Evolutionary conservation across 768 basidiomycete genomes (phyloP).

Genomic region (Leccinum disarticulatum): DNA sequence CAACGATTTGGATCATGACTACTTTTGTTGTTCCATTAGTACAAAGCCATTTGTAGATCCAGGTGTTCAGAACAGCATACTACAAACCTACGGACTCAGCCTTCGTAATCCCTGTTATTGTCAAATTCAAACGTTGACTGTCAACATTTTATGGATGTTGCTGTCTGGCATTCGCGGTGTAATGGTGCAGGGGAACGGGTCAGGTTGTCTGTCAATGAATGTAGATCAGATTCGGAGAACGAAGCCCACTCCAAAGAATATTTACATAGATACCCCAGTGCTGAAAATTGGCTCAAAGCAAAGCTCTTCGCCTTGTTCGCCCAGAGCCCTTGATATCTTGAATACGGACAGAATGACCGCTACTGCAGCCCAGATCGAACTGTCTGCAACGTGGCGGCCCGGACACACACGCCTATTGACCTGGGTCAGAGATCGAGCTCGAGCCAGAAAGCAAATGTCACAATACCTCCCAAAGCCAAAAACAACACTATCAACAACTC

Average conservation of each 20-base stretch:
- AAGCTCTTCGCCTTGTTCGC: constrained; percentile 29
- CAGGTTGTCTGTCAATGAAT: constrained; percentile 9
- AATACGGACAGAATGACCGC: constrained; percentile 27
- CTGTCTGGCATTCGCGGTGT: constrained; percentile 2
- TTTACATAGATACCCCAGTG: constrained; percentile 16
- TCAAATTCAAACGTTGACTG: neutral
- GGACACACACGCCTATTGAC: constrained; percentile 29
- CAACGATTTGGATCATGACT: neutral
- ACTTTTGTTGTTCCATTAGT: neutral
- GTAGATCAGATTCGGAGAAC: neutral
- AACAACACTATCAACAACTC: neutral
- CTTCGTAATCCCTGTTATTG: neutral
- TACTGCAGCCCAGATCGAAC: constrained; percentile 31
- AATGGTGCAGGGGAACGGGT: constrained; percentile 19
- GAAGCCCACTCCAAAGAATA: neutral
- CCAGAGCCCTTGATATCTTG: constrained; percentile 26
- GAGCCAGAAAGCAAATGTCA: neutral
- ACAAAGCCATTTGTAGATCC: neutral
- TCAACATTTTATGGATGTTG: constrained; percentile 4
- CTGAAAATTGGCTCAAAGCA: constrained; percentile 14
- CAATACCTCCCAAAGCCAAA: constrained; percentile 29
- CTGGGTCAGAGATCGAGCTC: neutral
- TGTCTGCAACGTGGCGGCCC: constrained; percentile 32
- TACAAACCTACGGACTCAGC: neutral
- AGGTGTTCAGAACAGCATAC: neutral